Base-by-base conservation (phyloP, 164 flowering plant genomes). In the Taxillus chinensis region DNA sequence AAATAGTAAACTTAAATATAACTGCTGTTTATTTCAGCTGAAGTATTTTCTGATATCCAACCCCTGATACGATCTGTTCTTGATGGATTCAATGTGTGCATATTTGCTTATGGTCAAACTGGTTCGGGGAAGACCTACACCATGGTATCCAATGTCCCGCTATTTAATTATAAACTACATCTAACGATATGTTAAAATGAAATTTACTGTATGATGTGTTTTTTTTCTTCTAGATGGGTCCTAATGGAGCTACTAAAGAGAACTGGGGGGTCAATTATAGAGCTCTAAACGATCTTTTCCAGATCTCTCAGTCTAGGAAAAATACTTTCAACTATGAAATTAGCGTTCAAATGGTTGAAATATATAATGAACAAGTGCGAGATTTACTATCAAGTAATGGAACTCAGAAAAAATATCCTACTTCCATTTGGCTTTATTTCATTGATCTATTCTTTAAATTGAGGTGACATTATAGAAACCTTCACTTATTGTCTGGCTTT, bases 91-190 rank as follows among this genome's bases (percentile, higher is more conserved):
- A 57, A 57, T 57, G 59, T 57, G 41, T 57, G 59, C 14, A 57
- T 57, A 38, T 57, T 57, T 40, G 59, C 59, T 4, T 57, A 57
- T 57, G 59, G 59, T 57, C 59, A 57, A 57, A 57, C 59, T 38
- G 59, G 58, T 17, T 55, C 58, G 5, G 58, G 58, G 40, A 55
- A 55, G 13, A 55, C 58, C 8, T 55, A 55, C 15, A 57, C 59
- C 41, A 57, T 57, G 59, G 59, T 57, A 9, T 40, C 15, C 17
- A 14, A 5, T 27, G 5, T 5, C 10, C 8, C 8, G 4, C 51
- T 48, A 48, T 48, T 5, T 48, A 48, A 12, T 51, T 3, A 2
- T 51, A 6, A 16, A 51, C 17, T 57, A 14, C 5, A 14, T 51
- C 3, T 5, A 51, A 4, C 5, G 16, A 15, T 27, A 13, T 7